Evolutionary conservation across 768 basidiomycete genomes (phyloP).

Genomic region (Boletus pseudopeckii): DNA sequence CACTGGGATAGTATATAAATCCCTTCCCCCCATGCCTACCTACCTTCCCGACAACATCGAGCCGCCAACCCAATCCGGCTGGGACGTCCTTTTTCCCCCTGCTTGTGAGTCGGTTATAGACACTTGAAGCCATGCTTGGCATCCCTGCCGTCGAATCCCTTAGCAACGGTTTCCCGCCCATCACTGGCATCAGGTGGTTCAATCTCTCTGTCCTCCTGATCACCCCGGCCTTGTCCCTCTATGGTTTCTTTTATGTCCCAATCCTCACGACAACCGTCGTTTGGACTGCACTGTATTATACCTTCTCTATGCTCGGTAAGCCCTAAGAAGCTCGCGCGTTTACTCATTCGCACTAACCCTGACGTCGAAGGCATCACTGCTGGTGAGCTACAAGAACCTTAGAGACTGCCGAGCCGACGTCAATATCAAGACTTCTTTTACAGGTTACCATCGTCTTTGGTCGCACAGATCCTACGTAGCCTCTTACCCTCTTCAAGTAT

Average conservation of each 20-base stretch:
- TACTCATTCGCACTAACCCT: conserved; percentile 14
- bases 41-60: conserved; percentile 14
- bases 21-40: conserved; percentile 9
- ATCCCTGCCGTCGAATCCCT: conserved; percentile 11
- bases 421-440: conserved; percentile 3
- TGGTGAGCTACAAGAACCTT: conserved; percentile 33
- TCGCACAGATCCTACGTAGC: conserved; percentile 84
- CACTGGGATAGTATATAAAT: conserved; percentile 29
- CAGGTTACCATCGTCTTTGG: conserved; percentile 83
- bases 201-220: conserved; percentile 66
- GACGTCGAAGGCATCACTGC: conserved; percentile 47
- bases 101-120: background rate
- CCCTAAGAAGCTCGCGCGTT: background rate
- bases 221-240: conserved; percentile 68
- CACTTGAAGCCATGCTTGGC: conserved; percentile 12
- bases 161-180: conserved; percentile 40
- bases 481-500: conserved; percentile 62
- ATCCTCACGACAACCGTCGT: conserved; percentile 49
- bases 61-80: conserved; percentile 4
- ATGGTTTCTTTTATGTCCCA: conserved; percentile 56
- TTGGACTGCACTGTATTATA: conserved; percentile 70
- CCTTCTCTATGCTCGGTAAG: conserved; percentile 83
- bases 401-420: background rate
- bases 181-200: conserved; percentile 69
- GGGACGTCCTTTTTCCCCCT: background rate